Evolutionary conservation across 352 stramenopile genomes (phyloP).

Genomic region (Globisporangium cederbergense): DNA sequence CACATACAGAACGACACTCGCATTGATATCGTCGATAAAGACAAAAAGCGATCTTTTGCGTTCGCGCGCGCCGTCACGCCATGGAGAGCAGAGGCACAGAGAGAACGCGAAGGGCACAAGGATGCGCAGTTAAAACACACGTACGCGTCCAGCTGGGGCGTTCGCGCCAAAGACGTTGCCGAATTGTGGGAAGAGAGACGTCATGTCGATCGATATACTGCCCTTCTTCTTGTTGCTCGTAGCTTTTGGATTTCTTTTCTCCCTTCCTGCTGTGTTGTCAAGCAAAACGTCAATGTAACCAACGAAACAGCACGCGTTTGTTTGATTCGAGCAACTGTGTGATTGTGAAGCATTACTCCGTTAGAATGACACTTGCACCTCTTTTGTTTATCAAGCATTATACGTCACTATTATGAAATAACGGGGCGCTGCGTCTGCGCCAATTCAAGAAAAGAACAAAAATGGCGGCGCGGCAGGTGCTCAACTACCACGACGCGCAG

Average conservation of each 20-base stretch:
- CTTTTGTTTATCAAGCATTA: too few species aligned
- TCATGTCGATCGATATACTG: slow-evolving; percentile 22
- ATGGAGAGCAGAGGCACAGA: neutral
- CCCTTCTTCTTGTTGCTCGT: slow-evolving; percentile 12
- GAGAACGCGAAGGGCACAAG: neutral
- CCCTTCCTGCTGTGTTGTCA: neutral
- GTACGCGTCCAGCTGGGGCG: slow-evolving; percentile 36
- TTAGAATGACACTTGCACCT: neutral
- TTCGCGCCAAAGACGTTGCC: slow-evolving; percentile 79
- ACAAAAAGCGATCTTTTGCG: slow-evolving; percentile 10
- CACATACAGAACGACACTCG: neutral
- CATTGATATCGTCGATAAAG: neutral
- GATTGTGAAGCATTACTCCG: neutral
- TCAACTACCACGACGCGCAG: slow-evolving; percentile 81
- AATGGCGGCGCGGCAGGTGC: slow-evolving; percentile 45
- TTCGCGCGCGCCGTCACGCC: neutral
- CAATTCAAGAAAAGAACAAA: neutral
- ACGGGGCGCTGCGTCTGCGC: too few species aligned
- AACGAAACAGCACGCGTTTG: slow-evolving; percentile 13
- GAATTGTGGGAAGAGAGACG: slow-evolving; percentile 77
- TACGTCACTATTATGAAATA: too few species aligned
- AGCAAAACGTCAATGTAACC: neutral
- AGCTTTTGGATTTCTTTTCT: slow-evolving; percentile 13
- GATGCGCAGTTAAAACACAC: neutral
- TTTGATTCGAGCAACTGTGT: neutral